Evolutionary conservation across 2,329 filamentous ascomycete species (phyloP).

Genomic region (Arthrinium puccinioides): DNA sequence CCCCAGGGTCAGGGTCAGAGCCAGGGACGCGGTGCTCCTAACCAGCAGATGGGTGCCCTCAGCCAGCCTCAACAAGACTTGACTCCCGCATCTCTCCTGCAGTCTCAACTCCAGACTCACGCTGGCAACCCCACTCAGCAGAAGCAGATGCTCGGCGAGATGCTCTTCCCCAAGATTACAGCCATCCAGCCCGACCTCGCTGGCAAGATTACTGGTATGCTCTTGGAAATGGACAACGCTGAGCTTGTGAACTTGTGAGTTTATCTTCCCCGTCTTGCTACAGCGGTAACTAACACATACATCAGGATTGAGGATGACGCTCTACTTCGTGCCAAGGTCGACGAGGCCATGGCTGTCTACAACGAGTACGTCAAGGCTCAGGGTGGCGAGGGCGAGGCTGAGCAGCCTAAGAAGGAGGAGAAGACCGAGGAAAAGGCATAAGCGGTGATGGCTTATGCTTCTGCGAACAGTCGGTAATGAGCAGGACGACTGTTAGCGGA

Average conservation of each 20-base stretch:
- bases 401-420: conserved; percentile 43
- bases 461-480: not conserved
- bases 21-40: conserved; percentile 33
- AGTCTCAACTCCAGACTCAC: conserved; percentile 49
- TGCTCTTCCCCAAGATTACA: conserved; percentile 97
- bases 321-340: conserved; percentile 89
- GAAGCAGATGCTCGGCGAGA: conserved; percentile 98
- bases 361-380: conserved; percentile 97
- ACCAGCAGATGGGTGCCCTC: conserved; percentile 28
- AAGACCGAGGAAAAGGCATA: conserved; percentile 47
- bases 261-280: too few species aligned
- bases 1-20: conserved; percentile 31
- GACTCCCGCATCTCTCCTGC: conserved; percentile 38
- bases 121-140: conserved; percentile 61
- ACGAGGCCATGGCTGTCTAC: conserved; percentile 94
- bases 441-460: conserved; percentile 12
- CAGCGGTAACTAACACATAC: too few species aligned
- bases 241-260: conserved; percentile 95
- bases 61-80: conserved; percentile 26
- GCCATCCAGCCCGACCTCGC: conserved; percentile 90
- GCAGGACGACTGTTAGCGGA: not conserved
- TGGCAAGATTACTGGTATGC: conserved; percentile 99
- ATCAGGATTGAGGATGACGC: conserved; percentile 84
- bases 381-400: conserved; percentile 28
- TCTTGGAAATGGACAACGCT: conserved; percentile 96